Conservation (phyloP, 2,329 filamentous ascomycete species). For the Penicillium expansum region DNA sequence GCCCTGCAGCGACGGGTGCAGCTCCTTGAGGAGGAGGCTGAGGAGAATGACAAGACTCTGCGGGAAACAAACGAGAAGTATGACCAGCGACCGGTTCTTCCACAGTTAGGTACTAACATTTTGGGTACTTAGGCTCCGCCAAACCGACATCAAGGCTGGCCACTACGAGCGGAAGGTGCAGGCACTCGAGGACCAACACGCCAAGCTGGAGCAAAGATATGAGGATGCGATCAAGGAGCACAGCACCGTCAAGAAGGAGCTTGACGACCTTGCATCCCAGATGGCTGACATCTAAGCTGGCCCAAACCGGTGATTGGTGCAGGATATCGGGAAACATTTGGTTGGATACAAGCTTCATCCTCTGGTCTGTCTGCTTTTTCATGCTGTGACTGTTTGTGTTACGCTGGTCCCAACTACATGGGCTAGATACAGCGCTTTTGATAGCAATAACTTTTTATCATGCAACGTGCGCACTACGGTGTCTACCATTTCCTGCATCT, state of each 20-base stretch:
- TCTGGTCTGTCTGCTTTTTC: slow-evolving; percentile 27
- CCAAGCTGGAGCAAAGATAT: slow-evolving; percentile 96
- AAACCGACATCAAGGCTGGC: slow-evolving; percentile 98
- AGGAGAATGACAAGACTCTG: slow-evolving; percentile 92
- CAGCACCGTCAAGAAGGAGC: slow-evolving; percentile 76
- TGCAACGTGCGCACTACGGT: slow-evolving; percentile 18
- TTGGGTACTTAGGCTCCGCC: slow-evolving; percentile 71
- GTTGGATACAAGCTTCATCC: slow-evolving; percentile 26
- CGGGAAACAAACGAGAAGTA: slow-evolving; percentile 99
- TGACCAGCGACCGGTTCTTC: slow-evolving; percentile 37
- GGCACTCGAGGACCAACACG: slow-evolving; percentile 84
- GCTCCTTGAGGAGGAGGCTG: slow-evolving; percentile 95
- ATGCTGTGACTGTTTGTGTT: slow-evolving; percentile 29
- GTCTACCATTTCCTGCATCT: slow-evolving; percentile 14
- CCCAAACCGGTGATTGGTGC: slow-evolving; percentile 29
- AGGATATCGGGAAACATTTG: slow-evolving; percentile 30
- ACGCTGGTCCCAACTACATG: slow-evolving; percentile 14
- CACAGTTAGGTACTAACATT: slow-evolving; percentile 13
- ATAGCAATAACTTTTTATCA: slow-evolving; percentile 18
- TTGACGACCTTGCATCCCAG: slow-evolving; percentile 85
- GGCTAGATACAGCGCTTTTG: slow-evolving; percentile 18
- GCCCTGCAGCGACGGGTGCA: slow-evolving; percentile 86
- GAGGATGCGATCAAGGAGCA: slow-evolving; percentile 97
- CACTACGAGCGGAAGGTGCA: slow-evolving; percentile 99
- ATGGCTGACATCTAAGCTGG: slow-evolving; percentile 81